Base-by-base conservation (phyloP, 371 early-diverging fungal genomes). In the Mortierella sp. region DNA sequence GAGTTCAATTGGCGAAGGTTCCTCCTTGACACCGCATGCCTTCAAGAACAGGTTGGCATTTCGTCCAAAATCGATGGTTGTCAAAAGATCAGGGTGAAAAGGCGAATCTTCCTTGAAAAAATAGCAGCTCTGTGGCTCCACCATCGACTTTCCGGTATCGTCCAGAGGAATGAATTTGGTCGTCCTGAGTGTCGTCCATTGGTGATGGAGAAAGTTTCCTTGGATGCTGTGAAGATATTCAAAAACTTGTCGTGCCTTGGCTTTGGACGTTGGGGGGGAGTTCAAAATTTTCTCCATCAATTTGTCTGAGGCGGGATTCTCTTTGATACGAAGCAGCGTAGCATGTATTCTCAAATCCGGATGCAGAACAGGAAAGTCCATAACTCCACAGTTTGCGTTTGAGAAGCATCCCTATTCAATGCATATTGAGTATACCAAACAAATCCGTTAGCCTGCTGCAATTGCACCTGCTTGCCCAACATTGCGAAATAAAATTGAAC, bases 11-110 rank as follows among this genome's bases (percentile, higher is more conserved):
- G 93, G 90, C 0, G 91, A 85, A 0, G 96, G 97, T 48, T 94
- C 94, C 51, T 93, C 91, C 57, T 90, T 90, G 38, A 95, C 94
- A 47, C 97, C 97, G 64, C 96, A 95, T 0, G 90, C 82, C 16
- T 91, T 86, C 43, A 96, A 74, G 61, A 96, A 96, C 18, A 85
- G 72, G 63, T 94, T 91, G 8, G 93, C 94, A 0, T 79, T 47
- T 0, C 79, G 56, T 0, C 94, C 94, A 82, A 94, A 96, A 70
- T 92, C 89, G 49, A 93, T 85, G 52, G 85, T 89, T 0, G 79
- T 72, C 78, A 94, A 89, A 23, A 92, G 82, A 31, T 87, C 84
- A 24, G 82, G 83, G 59, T 86, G 86, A 34, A 67, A 72, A 13
- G 65, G 67, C 49, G 71, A 61, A 39, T 67, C 81, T 57, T 43